Conservation (phyloP, 768 basidiomycete species). For the Gloeostereum incarnatum region DNA sequence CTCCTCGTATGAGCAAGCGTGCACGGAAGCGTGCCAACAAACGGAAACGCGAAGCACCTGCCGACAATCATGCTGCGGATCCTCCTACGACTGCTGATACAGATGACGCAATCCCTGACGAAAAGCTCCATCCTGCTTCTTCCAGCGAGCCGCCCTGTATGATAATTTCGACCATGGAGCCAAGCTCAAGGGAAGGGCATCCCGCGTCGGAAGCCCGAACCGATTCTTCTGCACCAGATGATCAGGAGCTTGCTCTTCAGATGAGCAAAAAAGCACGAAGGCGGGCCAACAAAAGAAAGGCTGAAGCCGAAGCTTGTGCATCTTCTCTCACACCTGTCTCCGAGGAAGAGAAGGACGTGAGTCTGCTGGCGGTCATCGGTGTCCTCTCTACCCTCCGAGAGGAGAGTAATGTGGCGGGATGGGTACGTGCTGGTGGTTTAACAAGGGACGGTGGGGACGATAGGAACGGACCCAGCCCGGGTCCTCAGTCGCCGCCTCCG, state of each 20-base stretch:
- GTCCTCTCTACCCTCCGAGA: slow-evolving; percentile 32
- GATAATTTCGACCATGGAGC: background rate
- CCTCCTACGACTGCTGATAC: too few species aligned
- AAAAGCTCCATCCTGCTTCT: too few species aligned
- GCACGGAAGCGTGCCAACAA: too few species aligned
- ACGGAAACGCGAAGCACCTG: too few species aligned
- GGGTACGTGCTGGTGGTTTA: slow-evolving; percentile 35
- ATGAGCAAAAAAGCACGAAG: background rate
- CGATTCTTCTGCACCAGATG: background rate
- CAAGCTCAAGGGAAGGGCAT: background rate
- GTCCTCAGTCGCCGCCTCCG: too few species aligned
- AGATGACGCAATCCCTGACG: too few species aligned
- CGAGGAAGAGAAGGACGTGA: slow-evolving; percentile 23
- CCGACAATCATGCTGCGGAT: too few species aligned
- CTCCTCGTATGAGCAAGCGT: too few species aligned
- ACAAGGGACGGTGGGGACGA: too few species aligned
- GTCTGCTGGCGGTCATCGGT: slow-evolving; percentile 37
- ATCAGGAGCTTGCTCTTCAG: background rate
- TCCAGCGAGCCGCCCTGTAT: background rate
- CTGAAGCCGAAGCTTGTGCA: background rate
- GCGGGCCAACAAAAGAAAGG: background rate
- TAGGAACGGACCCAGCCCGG: too few species aligned
- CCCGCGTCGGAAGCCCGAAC: background rate
- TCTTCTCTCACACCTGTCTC: background rate
- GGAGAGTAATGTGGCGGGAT: slow-evolving; percentile 39